Evolutionary conservation across 306 rosid species (phyloP).

Genomic region (Acacia confusa): DNA sequence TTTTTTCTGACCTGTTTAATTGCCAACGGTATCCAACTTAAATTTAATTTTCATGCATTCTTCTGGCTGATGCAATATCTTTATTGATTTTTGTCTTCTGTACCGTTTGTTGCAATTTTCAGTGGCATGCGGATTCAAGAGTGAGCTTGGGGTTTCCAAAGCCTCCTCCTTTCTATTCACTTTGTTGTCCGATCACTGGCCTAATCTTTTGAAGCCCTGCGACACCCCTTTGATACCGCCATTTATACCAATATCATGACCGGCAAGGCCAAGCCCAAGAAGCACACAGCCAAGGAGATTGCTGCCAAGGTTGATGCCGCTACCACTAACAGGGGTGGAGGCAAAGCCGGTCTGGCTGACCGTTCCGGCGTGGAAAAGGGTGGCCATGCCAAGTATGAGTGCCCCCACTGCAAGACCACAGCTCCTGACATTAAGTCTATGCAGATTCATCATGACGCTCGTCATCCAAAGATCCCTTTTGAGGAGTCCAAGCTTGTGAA

Average conservation of each 20-base stretch:
- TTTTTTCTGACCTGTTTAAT: background rate
- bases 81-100: background rate
- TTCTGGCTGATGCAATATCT: background rate
- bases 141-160: background rate
- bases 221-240: background rate
- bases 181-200: background rate
- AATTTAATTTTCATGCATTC: background rate
- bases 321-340: slow-evolving; percentile 92
- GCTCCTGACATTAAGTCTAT: slow-evolving; percentile 89
- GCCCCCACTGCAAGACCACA: slow-evolving; percentile 85
- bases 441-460: slow-evolving; percentile 97
- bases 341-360: slow-evolving; percentile 81
- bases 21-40: background rate
- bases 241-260: slow-evolving; percentile 49
- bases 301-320: slow-evolving; percentile 87
- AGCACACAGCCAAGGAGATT: slow-evolving; percentile 99
- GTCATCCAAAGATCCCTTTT: slow-evolving; percentile 78
- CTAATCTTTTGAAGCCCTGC: background rate
- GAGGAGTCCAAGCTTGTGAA: slow-evolving; percentile 68
- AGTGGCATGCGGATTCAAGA: background rate
- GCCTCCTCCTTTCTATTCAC: background rate
- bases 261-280: slow-evolving; percentile 99
- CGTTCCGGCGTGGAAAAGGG: slow-evolving; percentile 76
- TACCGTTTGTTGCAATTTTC: too few relatives aligned
- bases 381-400: slow-evolving; percentile 95